phyloP scores from a whole-genome alignment of 2,329 filamentous ascomycete species.

The Ophiosphaerella korrae region DNA sequence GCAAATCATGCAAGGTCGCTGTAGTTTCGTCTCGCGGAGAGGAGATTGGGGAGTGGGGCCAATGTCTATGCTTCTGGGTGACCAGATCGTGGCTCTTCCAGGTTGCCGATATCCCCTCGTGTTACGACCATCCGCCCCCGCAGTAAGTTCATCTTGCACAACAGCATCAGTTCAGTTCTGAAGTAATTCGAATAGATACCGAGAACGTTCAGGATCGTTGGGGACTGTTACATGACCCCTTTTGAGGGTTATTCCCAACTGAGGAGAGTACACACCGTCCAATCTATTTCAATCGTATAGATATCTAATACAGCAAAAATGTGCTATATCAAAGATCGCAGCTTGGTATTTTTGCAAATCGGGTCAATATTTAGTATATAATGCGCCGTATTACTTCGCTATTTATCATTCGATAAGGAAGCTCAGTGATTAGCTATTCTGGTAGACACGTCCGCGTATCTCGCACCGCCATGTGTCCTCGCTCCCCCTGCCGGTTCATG shows the following conservation, averaged over 20 bases:
- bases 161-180: too few relatives aligned
- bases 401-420: too few relatives aligned
- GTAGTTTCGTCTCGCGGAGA: background rate
- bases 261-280: background rate
- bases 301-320: background rate
- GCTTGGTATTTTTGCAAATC: too few relatives aligned
- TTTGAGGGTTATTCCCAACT: background rate
- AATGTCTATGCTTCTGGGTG: background rate
- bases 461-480: slow-evolving; percentile 13
- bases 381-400: background rate
- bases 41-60: slow-evolving; percentile 3
- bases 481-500: slow-evolving; percentile 13
- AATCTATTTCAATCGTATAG: background rate
- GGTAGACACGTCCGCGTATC: slow-evolving; percentile 16
- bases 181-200: background rate
- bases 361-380: too few relatives aligned
- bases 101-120: slow-evolving; percentile 2
- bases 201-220: background rate
- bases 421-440: slow-evolving; percentile 4
- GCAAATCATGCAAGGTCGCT: slow-evolving; percentile 1
- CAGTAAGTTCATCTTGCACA: background rate
- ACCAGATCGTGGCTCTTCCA: background rate
- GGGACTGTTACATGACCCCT: slow-evolving; percentile 1
- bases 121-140: background rate
- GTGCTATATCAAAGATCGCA: background rate